phyloP scores from a whole-genome alignment of 805 yeast genomes.

The Lipomyces kockii region DNA sequence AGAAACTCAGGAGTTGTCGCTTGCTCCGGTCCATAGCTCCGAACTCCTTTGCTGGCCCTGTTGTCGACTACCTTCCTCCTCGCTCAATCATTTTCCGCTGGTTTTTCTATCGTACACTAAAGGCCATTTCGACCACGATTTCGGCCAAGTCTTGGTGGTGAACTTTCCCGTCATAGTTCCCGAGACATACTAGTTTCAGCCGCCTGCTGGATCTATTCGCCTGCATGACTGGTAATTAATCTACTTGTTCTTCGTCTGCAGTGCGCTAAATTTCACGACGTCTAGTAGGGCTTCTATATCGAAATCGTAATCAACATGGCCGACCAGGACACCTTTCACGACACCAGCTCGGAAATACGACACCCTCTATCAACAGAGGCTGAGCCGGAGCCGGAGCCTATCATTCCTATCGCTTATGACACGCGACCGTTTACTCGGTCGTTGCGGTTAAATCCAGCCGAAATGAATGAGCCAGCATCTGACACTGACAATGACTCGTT shows the following conservation, averaged over 20 bases:
- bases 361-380: constrained; percentile 21
- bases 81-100: no score
- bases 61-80: neutral
- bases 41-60: neutral
- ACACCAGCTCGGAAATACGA: constrained; percentile 9
- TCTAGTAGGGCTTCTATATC: neutral
- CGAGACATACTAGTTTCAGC: no score
- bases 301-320: neutral
- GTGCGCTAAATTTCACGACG: no score
- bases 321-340: constrained; percentile 5
- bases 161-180: no score
- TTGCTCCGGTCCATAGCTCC: neutral
- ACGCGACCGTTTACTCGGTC: constrained; percentile 19
- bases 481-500: constrained; percentile 36
- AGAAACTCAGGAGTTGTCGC: neutral
- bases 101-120: no score
- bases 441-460: constrained; percentile 31
- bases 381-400: constrained; percentile 21
- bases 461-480: constrained; percentile 31
- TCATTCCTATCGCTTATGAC: constrained; percentile 25
- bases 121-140: no score
- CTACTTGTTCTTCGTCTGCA: no score
- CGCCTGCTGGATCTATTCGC: no score
- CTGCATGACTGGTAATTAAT: no score
- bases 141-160: no score